These are phyloP conservation scores for Exutisphaerella laricina DNA, from an alignment of 2,329 filamentous ascomycete species.

Conservation along the genomic window DNA sequence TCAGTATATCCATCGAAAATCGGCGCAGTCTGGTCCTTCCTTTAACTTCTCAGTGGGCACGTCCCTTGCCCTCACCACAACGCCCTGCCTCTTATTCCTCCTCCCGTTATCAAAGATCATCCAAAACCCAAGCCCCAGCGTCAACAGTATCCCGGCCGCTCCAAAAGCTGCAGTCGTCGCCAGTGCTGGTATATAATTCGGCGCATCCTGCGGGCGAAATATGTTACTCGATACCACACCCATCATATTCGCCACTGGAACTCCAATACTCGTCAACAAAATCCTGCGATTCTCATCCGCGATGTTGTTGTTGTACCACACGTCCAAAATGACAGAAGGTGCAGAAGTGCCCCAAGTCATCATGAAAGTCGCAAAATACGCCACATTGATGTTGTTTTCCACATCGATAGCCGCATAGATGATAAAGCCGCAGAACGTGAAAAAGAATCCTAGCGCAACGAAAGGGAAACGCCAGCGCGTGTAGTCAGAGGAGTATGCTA, in stretches of 20 bases:
- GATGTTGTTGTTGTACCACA: constrained; percentile 79
- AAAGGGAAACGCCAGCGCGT: constrained; percentile 66
- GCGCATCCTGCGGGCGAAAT: constrained; percentile 58
- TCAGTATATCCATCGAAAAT: constrained; percentile 42
- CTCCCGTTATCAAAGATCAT: constrained; percentile 62
- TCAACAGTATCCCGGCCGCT: constrained; percentile 52
- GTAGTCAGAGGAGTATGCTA: constrained; percentile 66
- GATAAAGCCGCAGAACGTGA: constrained; percentile 73
- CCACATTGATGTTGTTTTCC: constrained; percentile 54
- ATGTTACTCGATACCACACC: constrained; percentile 65
- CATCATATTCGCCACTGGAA: constrained; percentile 72
- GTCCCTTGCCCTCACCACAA: constrained; percentile 48
- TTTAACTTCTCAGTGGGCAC: constrained; percentile 43
- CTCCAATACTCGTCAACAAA: constrained; percentile 63
- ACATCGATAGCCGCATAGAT: constrained; percentile 69
- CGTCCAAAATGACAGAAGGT: constrained; percentile 62
- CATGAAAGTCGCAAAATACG: constrained; percentile 66
- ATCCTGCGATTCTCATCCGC: constrained; percentile 69
- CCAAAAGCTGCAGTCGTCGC: constrained; percentile 62
- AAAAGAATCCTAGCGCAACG: constrained; percentile 64
- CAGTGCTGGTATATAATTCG: constrained; percentile 62
- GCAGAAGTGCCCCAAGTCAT: constrained; percentile 66
- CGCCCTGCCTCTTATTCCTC: constrained; percentile 53
- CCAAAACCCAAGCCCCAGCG: constrained; percentile 53
- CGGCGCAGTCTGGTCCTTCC: constrained; percentile 39